Evolutionary conservation across 306 rosid genomes (phyloP), one percentile per base, ranked within the genome.

Genomic region (Begonia peltatifolia): DNA sequence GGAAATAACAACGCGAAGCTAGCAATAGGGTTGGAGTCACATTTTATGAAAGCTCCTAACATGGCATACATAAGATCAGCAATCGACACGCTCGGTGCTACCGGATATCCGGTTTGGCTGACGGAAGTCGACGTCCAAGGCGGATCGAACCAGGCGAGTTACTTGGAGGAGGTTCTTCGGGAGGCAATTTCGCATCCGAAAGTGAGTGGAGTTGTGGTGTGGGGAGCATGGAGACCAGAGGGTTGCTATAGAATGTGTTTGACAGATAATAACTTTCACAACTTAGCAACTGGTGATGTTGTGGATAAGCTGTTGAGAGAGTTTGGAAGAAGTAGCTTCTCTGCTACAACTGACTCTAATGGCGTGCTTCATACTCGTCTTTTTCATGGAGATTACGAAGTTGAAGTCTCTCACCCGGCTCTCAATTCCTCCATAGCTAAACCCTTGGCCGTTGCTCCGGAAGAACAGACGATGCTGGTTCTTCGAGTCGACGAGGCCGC

Each of bases 1-100:
- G 72, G 74, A 14, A 64, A 80, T 16, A 0, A 0, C 0, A 14
- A 63, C 5, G 36, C 58, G 9, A 55, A 49, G 1, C 14, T 78
- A 42, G 93, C 76, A 13, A 89, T 89, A 52, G 90, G 93, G 1
- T 52, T 89, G 1, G 87, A 89, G 71, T 35, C 81, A 1, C 95
- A 89, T 78, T 89, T 84, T 42, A 35, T 51, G 47, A 10, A 7
- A 43, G 3, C 68, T 65, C 79, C 80, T 4, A 68, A 84, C 35
- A 35, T 82, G 47, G 63, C 87, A 54, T 82, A 80, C 50, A 62
- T 84, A 16, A 85, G 95, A 67, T 55, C 95, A 43, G 50, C 89
- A 6, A 54, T 89, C 50, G 97, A 89, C 59, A 54, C 41, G 6
- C 95, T 84, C 61, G 89, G 73, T 9, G 70, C 90, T 15, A 48